Base-by-base conservation (phyloP, 331 rosid species). In the Arachis monticola region DNA sequence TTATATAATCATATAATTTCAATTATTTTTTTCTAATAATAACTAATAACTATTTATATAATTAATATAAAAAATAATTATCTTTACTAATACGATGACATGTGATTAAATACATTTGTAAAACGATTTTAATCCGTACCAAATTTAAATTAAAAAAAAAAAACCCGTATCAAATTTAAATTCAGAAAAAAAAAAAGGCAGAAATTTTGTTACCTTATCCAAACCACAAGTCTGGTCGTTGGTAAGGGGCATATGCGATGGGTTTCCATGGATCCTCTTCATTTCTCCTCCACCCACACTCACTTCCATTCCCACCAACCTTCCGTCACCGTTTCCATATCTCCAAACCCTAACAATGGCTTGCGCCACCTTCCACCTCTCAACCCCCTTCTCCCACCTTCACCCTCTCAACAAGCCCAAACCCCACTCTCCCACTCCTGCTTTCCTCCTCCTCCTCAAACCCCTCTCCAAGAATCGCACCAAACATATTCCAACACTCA, bases 121-220 rank as follows among this genome's bases (percentile, higher is more conserved):
- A 17, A 17, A 17, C 22, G 22, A 17, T 17, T 17, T 17, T 17
- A 17, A 17, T 17, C 22, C 22, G 22, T 17, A 17, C 22, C 22
- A 17, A 17, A 17, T 17, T 17, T 17, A 17, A 17, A 17, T 17
- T 17, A 17, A 17, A 17, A 17, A 17, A 17, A 17, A 17, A 17
- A 17, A 17, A 17, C 22, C 22, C 22, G 22, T 17, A 17, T 17
- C 22, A 17, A 17, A 17, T 17, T 6, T 5, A 44, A 44, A 44
- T 5, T 5, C 48, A 9, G 3, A 59, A 59, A 30, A 2, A 9
- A 8, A 59, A 59, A 11, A 0, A 35, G 0, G 53, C 41, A 35
- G 2, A 52, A 56, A 11, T 17, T 5, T 31, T 50, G 76, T 41
- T 73, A 86, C 91, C 93, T 87, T 87, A 91, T 89, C 95, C 95